Evolutionary conservation across 441 rosid genomes (phyloP), one percentile per base, ranked within the genome.

Genomic region (Metrosideros polymorpha): DNA sequence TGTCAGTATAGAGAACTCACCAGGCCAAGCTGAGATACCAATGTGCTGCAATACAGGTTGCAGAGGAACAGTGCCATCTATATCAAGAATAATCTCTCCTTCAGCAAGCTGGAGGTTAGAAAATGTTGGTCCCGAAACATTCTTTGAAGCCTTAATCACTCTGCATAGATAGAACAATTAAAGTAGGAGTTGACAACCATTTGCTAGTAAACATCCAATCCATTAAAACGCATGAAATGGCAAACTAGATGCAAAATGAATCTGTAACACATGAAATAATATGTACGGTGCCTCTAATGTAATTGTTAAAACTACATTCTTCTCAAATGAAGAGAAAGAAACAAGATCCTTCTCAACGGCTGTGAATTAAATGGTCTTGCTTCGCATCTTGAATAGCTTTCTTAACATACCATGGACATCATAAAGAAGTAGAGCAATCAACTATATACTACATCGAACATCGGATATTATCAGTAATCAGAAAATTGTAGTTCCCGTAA

Each of bases 21-120:
- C 99, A 85, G 99, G 99, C 99, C 98, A 96, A 49, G 97, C 98
- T 85, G 96, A 91, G 87, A 97, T 95, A 85, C 99, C 99, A 90
- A 94, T 92, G 89, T 97, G 99, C 89, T 97, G 97, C 86, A 97
- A 91, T 91, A 96, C 98, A n/a, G 98, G 98, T 89, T 94, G 94
- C 90, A 94, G 94, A 50, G 98, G 98, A 88, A 94, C 92, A 51
- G 93, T 90, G 89, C 99, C 99, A 90, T 97, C 98, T 86, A 91
- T 90, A 88, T 95, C 98, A 86, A 97, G 93, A 87, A 95, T 89
- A 75, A 95, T 92, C 92, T 97, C 99, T 84, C 96, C 98, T 85
- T 95, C 98, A 86, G 91, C 92, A 84, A 96, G 97, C 89, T 92
- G 92, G 90, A 94, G 94, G 91, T 89, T 92, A 82, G 96, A 90